Percentiles rank a stretch among this genome's conserved stretches.
phyloP scores from a whole-genome alignment of 345 rosid genomes.

The Mangifera indica region DNA sequence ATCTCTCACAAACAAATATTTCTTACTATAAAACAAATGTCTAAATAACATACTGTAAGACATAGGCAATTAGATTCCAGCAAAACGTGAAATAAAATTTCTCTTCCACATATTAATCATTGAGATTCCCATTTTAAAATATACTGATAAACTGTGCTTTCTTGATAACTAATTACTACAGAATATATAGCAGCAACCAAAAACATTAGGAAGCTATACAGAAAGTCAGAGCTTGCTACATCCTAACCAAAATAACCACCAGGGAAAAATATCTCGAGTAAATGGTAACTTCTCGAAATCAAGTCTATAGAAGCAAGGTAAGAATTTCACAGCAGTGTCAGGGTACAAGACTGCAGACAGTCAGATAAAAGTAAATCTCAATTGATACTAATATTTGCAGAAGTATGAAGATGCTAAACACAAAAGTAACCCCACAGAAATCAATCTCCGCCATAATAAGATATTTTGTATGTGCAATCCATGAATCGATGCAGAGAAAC shows the following conservation, averaged over 20 bases:
- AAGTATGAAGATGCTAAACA: slow-evolving; percentile 6
- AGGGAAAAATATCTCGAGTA: not conserved
- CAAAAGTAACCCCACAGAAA: slow-evolving; percentile 14
- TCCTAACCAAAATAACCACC: slow-evolving; percentile 14
- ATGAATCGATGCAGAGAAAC: slow-evolving; percentile 11
- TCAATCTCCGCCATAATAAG: not conserved
- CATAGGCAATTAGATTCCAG: too few relatives aligned
- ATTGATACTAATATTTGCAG: slow-evolving; percentile 5
- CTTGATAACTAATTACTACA: not conserved
- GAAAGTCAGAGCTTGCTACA: slow-evolving; percentile 9
- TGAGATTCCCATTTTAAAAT: not conserved
- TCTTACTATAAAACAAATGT: too few relatives aligned
- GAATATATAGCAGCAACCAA: slow-evolving; percentile 7
- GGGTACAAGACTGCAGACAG: not conserved
- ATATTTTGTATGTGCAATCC: not conserved
- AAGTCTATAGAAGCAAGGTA: not conserved
- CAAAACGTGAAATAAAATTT: not conserved
- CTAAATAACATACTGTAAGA: too few relatives aligned
- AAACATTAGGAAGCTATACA: not conserved
- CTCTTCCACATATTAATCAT: not conserved
- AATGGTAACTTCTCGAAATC: slow-evolving; percentile 5
- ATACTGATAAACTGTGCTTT: not conserved
- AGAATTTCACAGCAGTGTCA: slow-evolving; percentile 13
- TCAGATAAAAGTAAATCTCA: not conserved
- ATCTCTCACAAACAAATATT: too few relatives aligned